A percentile compares a stretch with the other conserved stretches of the same genome.
phyloP scores from a whole-genome alignment of 1,284 basidiomycete genomes.

The Irpex sp. region DNA sequence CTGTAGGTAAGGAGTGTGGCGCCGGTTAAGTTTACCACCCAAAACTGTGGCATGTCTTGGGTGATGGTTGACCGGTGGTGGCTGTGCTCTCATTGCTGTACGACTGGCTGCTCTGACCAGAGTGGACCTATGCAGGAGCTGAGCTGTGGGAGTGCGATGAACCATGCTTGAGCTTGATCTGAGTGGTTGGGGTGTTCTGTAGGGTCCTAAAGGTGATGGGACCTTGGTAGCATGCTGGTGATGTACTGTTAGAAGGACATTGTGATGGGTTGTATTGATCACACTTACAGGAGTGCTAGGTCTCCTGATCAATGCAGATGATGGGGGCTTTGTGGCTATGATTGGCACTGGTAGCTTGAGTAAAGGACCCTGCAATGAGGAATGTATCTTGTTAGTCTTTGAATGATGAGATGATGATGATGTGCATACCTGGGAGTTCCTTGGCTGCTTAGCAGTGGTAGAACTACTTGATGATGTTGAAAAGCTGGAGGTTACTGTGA shows the following conservation, averaged over 20 bases:
- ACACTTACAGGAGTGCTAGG: neutral
- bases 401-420: neutral
- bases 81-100: neutral
- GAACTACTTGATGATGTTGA: too few species aligned
- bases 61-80: neutral
- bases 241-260: neutral
- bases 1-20: neutral
- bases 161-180: neutral
- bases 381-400: neutral
- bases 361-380: neutral
- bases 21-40: neutral
- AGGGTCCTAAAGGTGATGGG: neutral
- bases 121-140: neutral
- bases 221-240: neutral
- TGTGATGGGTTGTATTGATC: neutral
- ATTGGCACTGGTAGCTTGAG: neutral
- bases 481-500: too few species aligned
- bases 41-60: neutral
- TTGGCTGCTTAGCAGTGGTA: neutral
- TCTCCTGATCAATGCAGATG: neutral
- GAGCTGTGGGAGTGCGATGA: neutral
- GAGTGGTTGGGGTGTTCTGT: neutral
- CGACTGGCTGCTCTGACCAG: neutral
- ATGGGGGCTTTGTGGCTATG: neutral
- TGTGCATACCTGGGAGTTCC: neutral